Base-by-base conservation (phyloP, 495 filamentous ascomycete species). In the Articulospora tetracladia region DNA sequence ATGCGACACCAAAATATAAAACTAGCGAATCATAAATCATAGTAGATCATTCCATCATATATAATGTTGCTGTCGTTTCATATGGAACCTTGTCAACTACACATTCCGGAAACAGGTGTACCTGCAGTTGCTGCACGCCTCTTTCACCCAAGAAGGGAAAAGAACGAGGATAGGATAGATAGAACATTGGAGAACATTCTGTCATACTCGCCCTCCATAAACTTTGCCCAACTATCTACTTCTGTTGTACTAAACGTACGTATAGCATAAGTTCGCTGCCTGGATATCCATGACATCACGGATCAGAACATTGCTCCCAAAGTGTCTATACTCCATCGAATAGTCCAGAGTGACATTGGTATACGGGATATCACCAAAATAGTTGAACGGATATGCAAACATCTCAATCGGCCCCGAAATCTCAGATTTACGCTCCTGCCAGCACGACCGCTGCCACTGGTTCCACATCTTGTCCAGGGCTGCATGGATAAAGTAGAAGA, bases 401-500 rank as follows among this genome's bases (percentile, higher is more conserved):
- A 62, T 34, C 15, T 64, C 65, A 47, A 70, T 68, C 11, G 70
- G 72, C 0, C 75, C 73, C 3, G 64, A 66, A 50, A 76, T 69
- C 20, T 74, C 74, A 7, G 8, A 24, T 57, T 73, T 2, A 13
- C 54, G 55, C 22, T 48, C 7, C 22, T 51, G 15, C 57, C 58
- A 67, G 65, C 71, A 53, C 41, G 69, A 60, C 26, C 72, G 66
- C 64, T 84, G 79, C 81, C 82, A 85, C 4, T 62, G 44, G 62
- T 71, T 68, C 79, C 81, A 85, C 22, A 83, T 20, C 6, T 73
- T 74, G 66, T 84, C 82, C 26, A 85, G 63, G 62, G 77, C 74
- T 3, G 69, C 70, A 58, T 84, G 80, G 58, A 83, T 80, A 27
- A 84, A 65, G 60, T 71, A 80, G 57, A 85, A 85, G 0, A 78